Evolutionary conservation across 306 rosid species (phyloP).

Genomic region (Alnus rubra): DNA sequence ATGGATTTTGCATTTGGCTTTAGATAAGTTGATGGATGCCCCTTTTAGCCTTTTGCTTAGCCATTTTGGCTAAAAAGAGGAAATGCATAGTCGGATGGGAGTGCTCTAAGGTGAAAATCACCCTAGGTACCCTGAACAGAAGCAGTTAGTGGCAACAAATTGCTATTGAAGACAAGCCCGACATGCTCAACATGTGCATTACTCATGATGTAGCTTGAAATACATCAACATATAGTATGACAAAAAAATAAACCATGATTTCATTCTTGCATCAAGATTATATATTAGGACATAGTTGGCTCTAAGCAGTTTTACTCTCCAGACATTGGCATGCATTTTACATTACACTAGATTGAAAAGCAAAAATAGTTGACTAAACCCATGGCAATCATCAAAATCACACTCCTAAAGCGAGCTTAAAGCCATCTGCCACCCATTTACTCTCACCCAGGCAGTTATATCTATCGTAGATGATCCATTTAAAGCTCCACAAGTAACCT

Average conservation of each 20-base stretch:
- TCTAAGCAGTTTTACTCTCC: background rate
- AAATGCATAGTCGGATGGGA: too few relatives aligned
- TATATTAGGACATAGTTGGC: background rate
- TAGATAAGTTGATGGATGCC: too few relatives aligned
- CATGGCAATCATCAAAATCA: conserved; percentile 10
- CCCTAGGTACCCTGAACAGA: too few relatives aligned
- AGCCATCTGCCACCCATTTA: conserved; percentile 3
- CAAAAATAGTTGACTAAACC: conserved; percentile 1
- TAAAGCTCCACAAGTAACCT: background rate
- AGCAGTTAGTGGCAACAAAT: too few relatives aligned
- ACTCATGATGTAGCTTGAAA: background rate
- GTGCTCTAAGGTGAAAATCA: too few relatives aligned
- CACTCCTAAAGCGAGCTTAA: background rate
- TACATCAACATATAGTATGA: background rate
- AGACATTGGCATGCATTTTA: background rate
- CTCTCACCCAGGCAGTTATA: background rate
- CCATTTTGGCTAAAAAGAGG: too few relatives aligned
- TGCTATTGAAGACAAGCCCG: too few relatives aligned
- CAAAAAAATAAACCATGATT: background rate
- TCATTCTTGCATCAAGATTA: background rate
- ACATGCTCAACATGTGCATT: too few relatives aligned
- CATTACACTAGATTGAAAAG: conserved; percentile 11
- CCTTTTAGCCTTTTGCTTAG: too few relatives aligned
- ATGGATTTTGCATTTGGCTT: too few relatives aligned
- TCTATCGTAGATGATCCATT: conserved; percentile 1